phyloP scores from a whole-genome alignment of 352 stramenopile species.

The Globisporangium cylindrosporum region DNA sequence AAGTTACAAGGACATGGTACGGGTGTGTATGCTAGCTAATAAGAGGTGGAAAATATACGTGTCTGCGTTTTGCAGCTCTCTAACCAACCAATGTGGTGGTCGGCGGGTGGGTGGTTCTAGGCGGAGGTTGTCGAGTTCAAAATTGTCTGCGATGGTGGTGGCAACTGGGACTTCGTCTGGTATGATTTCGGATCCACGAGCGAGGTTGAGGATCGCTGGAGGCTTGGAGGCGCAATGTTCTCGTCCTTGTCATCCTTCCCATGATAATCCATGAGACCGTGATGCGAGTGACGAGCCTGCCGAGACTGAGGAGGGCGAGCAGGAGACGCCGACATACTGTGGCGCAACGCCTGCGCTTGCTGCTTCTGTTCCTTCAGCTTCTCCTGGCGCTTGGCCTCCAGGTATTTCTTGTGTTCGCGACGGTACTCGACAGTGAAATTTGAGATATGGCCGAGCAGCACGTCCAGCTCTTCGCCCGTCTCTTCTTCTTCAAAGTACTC shows the following conservation, averaged over 20 bases:
- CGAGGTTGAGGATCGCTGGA: constrained; percentile 2
- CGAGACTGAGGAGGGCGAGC: constrained; percentile 8
- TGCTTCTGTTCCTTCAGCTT: constrained; percentile 26
- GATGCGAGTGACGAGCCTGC: constrained; percentile 16
- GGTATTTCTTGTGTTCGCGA: constrained; percentile 69
- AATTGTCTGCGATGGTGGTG: constrained; percentile 1
- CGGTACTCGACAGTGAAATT: constrained; percentile 75
- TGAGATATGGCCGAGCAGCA: constrained; percentile 67
- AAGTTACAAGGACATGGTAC: constrained; percentile 10
- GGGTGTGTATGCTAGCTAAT: background rate
- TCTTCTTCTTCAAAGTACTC: constrained; percentile 86
- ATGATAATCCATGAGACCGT: constrained; percentile 10
- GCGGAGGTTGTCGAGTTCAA: constrained; percentile 12
- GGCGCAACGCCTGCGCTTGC: constrained; percentile 14
- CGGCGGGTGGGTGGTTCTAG: background rate
- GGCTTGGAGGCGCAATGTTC: background rate
- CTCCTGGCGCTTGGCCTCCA: constrained; percentile 34
- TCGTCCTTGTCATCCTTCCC: background rate
- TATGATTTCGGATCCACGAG: background rate
- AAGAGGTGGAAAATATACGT: background rate
- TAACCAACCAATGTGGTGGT: background rate
- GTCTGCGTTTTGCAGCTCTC: background rate
- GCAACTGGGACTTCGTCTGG: constrained; percentile 1
- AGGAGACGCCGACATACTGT: constrained; percentile 17
- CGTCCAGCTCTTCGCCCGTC: constrained; percentile 72